Conservation (phyloP, 2,329 filamentous ascomycete genomes). For the Calonectria pteridis region DNA sequence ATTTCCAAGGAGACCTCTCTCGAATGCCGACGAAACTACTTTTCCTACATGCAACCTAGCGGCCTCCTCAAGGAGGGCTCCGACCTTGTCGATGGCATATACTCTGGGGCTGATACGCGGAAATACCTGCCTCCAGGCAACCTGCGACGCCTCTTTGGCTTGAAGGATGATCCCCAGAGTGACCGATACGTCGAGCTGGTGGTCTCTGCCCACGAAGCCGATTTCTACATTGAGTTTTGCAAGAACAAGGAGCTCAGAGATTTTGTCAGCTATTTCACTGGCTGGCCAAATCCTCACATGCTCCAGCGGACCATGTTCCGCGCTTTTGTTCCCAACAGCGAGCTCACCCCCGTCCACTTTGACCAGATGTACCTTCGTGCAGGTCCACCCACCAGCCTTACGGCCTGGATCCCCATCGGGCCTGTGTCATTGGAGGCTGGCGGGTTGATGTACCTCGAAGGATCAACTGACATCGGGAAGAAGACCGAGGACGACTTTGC, state of each 20-base stretch:
- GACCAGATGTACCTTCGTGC: constrained; percentile 25
- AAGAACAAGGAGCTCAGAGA: constrained; percentile 10
- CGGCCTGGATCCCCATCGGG: constrained; percentile 19
- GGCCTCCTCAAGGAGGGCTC: constrained; percentile 21
- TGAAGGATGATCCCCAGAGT: constrained; percentile 16
- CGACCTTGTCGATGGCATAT: constrained; percentile 11
- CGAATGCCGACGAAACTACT: constrained; percentile 22
- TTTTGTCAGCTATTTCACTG: constrained; percentile 23
- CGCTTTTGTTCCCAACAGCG: constrained; percentile 11
- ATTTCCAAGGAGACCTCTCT: constrained; percentile 22
- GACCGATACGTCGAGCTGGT: constrained; percentile 16
- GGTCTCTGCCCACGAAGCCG: constrained; percentile 13
- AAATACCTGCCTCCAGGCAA: constrained; percentile 16
- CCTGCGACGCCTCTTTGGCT: constrained; percentile 16
- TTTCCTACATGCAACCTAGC: constrained; percentile 25
- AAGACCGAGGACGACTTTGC: constrained; percentile 30
- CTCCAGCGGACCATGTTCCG: constrained; percentile 25
- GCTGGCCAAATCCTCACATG: constrained; percentile 30
- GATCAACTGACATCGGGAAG: constrained; percentile 27
- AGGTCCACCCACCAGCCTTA: constrained; percentile 14
- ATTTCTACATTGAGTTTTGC: constrained; percentile 23
- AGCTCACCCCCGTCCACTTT: constrained; percentile 23
- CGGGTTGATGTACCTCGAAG: constrained; percentile 21
- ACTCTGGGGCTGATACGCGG: not conserved
- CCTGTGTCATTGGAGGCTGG: constrained; percentile 18